These are phyloP conservation scores for Forsythia viridissima DNA, from an alignment of 257 asterid genomes.

Conservation along the genomic window DNA sequence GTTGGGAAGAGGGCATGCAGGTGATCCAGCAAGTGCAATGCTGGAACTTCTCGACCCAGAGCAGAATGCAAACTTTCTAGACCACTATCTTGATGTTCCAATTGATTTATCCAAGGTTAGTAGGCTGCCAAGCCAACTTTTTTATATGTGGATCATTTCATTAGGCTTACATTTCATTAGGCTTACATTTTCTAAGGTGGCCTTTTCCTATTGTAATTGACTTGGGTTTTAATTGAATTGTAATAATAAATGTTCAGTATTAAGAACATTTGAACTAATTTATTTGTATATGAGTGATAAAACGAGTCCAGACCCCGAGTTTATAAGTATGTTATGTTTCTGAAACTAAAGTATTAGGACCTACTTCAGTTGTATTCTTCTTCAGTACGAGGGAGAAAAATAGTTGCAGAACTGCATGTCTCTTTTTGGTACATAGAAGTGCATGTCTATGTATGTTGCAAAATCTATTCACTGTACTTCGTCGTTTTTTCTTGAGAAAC, in stretches of 20 bases:
- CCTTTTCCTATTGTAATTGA: slow-evolving; percentile 9
- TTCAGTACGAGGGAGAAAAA: background rate
- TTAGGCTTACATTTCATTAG: slow-evolving; percentile 16
- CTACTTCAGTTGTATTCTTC: background rate
- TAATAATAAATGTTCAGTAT: background rate
- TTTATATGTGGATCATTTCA: slow-evolving; percentile 3
- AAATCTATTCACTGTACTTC: background rate
- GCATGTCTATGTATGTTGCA: background rate
- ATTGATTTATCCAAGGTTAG: slow-evolving; percentile 98
- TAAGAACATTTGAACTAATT: background rate
- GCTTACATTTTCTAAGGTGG: slow-evolving; percentile 2
- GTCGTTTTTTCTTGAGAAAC: background rate
- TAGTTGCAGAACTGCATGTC: background rate
- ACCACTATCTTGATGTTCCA: slow-evolving; percentile 97
- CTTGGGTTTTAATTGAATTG: slow-evolving; percentile 4
- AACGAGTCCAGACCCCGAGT: background rate
- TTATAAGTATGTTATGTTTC: background rate
- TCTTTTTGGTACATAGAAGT: background rate
- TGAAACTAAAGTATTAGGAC: background rate
- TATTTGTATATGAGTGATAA: background rate
- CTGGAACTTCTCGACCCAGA: slow-evolving; percentile 98
- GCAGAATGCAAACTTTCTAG: slow-evolving; percentile 97
- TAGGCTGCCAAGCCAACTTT: slow-evolving; percentile 19
- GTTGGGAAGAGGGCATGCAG: slow-evolving; percentile 98
- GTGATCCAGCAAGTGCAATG: slow-evolving; percentile 99